Evolutionary conservation across 352 stramenopile genomes (phyloP), one percentile per base, ranked within the genome.

Genomic region (Phytophthora capsici): DNA sequence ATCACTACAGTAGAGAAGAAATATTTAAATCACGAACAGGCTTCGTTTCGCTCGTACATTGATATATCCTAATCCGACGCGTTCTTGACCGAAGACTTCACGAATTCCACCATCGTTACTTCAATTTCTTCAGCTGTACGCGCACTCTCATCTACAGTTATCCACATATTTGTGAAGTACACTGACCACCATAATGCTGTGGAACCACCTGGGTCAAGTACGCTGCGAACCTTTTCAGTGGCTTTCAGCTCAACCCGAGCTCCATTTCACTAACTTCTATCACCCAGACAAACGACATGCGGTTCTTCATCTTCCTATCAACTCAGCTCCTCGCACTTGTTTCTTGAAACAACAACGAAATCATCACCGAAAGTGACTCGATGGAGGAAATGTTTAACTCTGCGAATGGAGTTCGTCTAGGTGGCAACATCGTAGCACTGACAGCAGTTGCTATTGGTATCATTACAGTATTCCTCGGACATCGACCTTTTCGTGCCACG

Each of bases 401-500:
- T 3, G 69, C 73, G 23, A 38, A 81, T 17, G 66, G 75, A 17
- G 37, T 84, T 60, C 75, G 70, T 17, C 26, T 75, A 48, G 70
- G 67, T 10, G 72, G 72, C 0, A 71, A 50, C 10, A 57, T 89
- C 23, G 13, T 83, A 22, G 80, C 78, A 32, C 59, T 80, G 23
- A 25, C 70, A 7, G 77, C 76, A 19, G 78, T 88, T 37, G 69
- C 37, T 20, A 38, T 72, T 6, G 80, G 83, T 6, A 53, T 71
- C 10, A 22, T 90, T 43, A 61, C 82, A 38, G 63, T 76, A 26
- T 19, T 82, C 5, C 50, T 71, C 8, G 83, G 83, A 16, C 88
- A 88, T 68, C 71, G 75, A 26, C 52, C 86, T 41, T 84, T 90
- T 53, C 74, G 79, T 19, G 57, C 41, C 7, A 63, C 75, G 25